Base-by-base conservation (phyloP, 345 rosid genomes). In the Tarenaya hassleriana region DNA sequence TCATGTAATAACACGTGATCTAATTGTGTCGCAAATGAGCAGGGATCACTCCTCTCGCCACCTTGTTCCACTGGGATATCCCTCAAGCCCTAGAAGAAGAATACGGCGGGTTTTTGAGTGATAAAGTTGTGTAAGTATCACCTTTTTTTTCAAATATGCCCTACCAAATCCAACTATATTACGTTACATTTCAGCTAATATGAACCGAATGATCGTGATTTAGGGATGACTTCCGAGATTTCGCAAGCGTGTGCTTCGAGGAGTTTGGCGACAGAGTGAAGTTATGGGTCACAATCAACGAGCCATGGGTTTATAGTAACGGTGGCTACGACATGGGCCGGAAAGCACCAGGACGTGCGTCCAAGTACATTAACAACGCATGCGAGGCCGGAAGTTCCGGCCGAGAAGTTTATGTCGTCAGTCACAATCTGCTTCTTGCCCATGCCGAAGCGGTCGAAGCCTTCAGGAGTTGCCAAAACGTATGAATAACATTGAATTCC, bases 51-150 rank as follows among this genome's bases (percentile, higher is more conserved):
- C 84, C 78, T 42, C 57, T 64, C 8, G 52, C 66, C 12, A 77
- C 80, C 27, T 49, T 75, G 13, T 78, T 69, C 12, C 81, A 78
- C 11, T 78, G 76, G 78, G 80, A 78, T 47, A 64, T 62, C 38
- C 84, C 78, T 39, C 78, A 65, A 53, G 46, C 70, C 24, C 21
- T 78, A 5, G 74, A 72, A 41, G 78, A 70, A 20, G 74, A 72
- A 7, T 75, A 69, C 42, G 74, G 68, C 27, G 83, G 83, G 4
- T 72, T 75, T 8, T 47, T 75, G 34, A 72, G 48, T 16, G 55
- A 67, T 14, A 52, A 32, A 8, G 61, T 78, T 3, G 61, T 72
- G 80, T 78, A 73, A 69, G 75, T 9, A 3, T 21, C 7, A 10
- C 10, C 5, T 10, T 42, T 21, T 15, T 34, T 19, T n/a, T n/a